phyloP scores from a whole-genome alignment of 2,329 filamentous ascomycete species.

The Didymella pomorum region DNA sequence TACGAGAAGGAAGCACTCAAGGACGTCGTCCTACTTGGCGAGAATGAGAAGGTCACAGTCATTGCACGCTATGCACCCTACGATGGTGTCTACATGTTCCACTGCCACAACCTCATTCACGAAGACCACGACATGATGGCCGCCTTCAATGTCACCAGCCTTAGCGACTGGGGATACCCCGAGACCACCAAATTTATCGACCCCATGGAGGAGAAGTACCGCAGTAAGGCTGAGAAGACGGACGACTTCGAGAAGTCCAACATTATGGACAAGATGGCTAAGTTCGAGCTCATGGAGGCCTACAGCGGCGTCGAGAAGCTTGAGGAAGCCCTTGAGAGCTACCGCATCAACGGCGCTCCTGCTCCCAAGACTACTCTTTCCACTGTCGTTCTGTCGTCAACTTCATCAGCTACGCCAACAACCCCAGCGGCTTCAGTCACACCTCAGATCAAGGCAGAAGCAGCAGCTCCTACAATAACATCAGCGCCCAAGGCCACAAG shows the following conservation, averaged over 20 bases:
- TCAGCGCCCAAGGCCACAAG: slow-evolving; percentile 11
- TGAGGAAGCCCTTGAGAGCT: slow-evolving; percentile 39
- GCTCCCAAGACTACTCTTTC: slow-evolving; percentile 28
- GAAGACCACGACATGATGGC: slow-evolving; percentile 58
- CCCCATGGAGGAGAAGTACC: slow-evolving; percentile 44
- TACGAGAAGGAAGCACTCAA: slow-evolving; percentile 66
- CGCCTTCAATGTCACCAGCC: slow-evolving; percentile 53
- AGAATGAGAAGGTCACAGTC: slow-evolving; percentile 54
- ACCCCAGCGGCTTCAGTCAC: background rate
- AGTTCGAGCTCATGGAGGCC: slow-evolving; percentile 41
- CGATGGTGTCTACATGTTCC: slow-evolving; percentile 62
- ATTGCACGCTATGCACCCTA: slow-evolving; percentile 46
- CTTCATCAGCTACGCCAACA: background rate
- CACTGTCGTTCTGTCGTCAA: slow-evolving; percentile 18
- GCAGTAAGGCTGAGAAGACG: slow-evolving; percentile 32
- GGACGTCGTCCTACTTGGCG: slow-evolving; percentile 65
- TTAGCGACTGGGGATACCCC: slow-evolving; percentile 44
- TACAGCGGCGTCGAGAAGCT: slow-evolving; percentile 38
- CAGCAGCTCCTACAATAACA: slow-evolving; percentile 11
- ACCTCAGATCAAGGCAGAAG: background rate
- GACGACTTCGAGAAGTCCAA: slow-evolving; percentile 32
- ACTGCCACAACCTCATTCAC: slow-evolving; percentile 57
- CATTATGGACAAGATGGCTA: slow-evolving; percentile 35
- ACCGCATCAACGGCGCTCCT: slow-evolving; percentile 34
- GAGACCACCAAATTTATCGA: slow-evolving; percentile 47